Percentiles rank a stretch among this genome's conserved stretches.
Conservation (phyloP, 2,329 filamentous ascomycete genomes). For the Corniculantispora saksenae region DNA sequence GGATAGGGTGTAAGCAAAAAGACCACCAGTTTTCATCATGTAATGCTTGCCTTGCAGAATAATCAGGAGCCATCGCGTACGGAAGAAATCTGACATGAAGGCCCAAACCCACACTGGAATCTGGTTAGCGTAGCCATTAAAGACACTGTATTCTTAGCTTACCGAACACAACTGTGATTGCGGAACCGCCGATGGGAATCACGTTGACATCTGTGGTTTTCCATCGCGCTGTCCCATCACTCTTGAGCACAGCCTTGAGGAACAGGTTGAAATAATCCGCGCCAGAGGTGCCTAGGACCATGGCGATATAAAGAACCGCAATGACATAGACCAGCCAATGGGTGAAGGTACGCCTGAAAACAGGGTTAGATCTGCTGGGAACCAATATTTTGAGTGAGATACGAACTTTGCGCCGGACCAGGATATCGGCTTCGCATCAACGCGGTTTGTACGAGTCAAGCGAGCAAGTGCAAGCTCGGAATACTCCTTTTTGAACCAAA, state of each 20-base stretch:
- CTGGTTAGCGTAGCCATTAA: not conserved
- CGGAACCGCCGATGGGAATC: constrained; percentile 47
- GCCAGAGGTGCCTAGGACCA: constrained; percentile 35
- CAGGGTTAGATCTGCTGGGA: not conserved
- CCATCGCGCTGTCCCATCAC: constrained; percentile 30
- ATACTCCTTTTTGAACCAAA: constrained; percentile 33
- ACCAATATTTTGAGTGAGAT: not conserved
- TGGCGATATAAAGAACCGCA: constrained; percentile 32
- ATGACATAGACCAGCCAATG: constrained; percentile 34
- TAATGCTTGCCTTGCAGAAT: constrained; percentile 42
- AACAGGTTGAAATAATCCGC: constrained; percentile 37
- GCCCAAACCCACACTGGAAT: constrained; percentile 54
- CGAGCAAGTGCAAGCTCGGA: constrained; percentile 30
- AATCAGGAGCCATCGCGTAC: constrained; percentile 52
- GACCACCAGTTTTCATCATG: not conserved
- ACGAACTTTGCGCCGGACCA: constrained; percentile 26
- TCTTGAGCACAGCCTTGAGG: constrained; percentile 31
- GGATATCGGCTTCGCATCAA: constrained; percentile 28
- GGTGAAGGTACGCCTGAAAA: constrained; percentile 27
- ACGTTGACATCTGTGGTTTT: constrained; percentile 48
- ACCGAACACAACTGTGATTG: constrained; percentile 42
- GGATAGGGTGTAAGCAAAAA: not conserved
- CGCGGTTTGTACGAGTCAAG: constrained; percentile 27
- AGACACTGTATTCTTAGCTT: not conserved
- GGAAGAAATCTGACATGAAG: constrained; percentile 49